Base-by-base conservation (phyloP, 2,329 filamentous ascomycete species). In the Drechmeria coniospora region DNA sequence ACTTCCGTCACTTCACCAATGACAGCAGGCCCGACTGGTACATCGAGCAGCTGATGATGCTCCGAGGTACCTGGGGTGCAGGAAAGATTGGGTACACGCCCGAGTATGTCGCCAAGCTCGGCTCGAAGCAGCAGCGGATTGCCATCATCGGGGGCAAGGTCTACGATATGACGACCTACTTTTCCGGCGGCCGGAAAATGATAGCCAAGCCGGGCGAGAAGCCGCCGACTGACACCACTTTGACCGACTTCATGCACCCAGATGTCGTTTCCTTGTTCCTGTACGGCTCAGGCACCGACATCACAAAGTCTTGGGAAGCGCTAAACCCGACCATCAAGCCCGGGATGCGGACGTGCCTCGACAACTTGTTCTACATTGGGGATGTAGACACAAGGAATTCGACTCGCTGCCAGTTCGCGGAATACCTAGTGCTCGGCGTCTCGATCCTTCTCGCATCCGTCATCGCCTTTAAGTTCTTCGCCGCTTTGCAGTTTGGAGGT, bases 401-500 rank as follows among this genome's bases (percentile, higher is more conserved):
- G 1, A 54, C 72, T 1, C 72, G 73, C 34, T 98, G 90, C 59
- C 63, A 79, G 37, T 95, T 98, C 46, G 74, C 90, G 15, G 76
- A 77, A 33, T 98, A 95, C 53, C 73, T 98, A 38, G 66, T 95
- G 13, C 66, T 98, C 20, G 79, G 79, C 4, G 75, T 98, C 28
- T 86, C 87, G 0, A 65, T 83, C 38, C 41, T 94, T 32, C 63
- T 98, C 24, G 79, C 76, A 41, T 65, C 67, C 25, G 76, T 98
- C 35, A 87, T 98, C 41, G 72, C 68, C 12, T 92, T 95, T 73
- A 98, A 98, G 53, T 98, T 98, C 61, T 67, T 95, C 39, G 92
- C 92, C 18, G 90, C 90, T 6, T 65, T 98, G 32, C 90, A 98
- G 47, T 98, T 98, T 44, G 78, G 82, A 24, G 74, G 68, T 42